Percentiles rank a stretch among this genome's conserved stretches.
Evolutionary conservation across 495 filamentous ascomycete genomes (phyloP).

Genomic region (Hamigera avellanea): DNA sequence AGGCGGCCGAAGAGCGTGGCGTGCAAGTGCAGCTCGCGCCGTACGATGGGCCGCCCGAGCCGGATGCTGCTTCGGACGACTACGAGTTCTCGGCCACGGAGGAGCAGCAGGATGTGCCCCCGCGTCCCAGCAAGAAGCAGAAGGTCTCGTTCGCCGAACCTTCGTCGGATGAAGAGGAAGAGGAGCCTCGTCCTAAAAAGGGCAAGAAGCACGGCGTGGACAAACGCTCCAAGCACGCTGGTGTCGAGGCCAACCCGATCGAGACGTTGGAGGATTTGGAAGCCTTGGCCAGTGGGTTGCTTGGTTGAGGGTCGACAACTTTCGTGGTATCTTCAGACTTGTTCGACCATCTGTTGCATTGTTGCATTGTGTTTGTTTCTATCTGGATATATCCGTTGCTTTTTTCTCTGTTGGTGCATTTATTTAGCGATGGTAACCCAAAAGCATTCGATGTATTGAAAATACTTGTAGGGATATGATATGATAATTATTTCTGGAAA

Average conservation of each 20-base stretch:
- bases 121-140: slow-evolving; percentile 32
- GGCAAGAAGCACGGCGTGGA: slow-evolving; percentile 29
- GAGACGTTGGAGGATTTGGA: slow-evolving; percentile 87
- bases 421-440: too few relatives aligned
- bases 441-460: too few relatives aligned
- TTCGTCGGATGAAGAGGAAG: slow-evolving; percentile 25
- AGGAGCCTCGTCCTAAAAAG: slow-evolving; percentile 31
- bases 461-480: too few relatives aligned
- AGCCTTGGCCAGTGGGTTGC: slow-evolving; percentile 69
- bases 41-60: slow-evolving; percentile 18
- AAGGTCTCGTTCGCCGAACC: slow-evolving; percentile 22
- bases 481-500: too few relatives aligned
- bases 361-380: slow-evolving; percentile 2
- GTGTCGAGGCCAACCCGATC: slow-evolving; percentile 45
- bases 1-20: slow-evolving; percentile 31
- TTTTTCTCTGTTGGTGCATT: slow-evolving; percentile 2
- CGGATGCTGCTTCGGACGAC: slow-evolving; percentile 18
- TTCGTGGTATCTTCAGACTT: too few relatives aligned
- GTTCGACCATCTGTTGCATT: slow-evolving; percentile 1
- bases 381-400: not conserved
- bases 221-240: slow-evolving; percentile 31
- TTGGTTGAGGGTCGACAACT: slow-evolving; percentile 31
- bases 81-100: slow-evolving; percentile 31
- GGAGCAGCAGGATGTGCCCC: slow-evolving; percentile 6
- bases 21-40: slow-evolving; percentile 31